A percentile compares a stretch with the other conserved stretches of the same genome.
Evolutionary conservation across 2,329 filamentous ascomycete genomes (phyloP).

Genomic region (Ceratocystiopsis brevicomis): DNA sequence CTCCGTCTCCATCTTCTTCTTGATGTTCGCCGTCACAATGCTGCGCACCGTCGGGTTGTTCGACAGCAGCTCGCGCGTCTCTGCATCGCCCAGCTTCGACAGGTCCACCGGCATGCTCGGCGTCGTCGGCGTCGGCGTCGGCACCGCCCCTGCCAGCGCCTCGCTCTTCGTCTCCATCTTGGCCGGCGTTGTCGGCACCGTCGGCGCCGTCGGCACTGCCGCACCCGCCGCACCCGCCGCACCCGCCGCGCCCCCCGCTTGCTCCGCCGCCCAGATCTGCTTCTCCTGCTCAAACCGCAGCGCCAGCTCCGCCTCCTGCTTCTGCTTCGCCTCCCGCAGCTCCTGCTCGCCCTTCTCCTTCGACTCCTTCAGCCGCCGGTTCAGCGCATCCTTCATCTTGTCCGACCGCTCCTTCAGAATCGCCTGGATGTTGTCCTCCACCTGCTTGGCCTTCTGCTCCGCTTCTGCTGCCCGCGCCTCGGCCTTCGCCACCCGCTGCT

Average conservation of each 20-base stretch:
- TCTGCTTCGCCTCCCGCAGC: constrained; percentile 31
- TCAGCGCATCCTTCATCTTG: constrained; percentile 48
- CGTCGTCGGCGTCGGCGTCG: too few relatives aligned
- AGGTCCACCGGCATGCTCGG: constrained; percentile 20
- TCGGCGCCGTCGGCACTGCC: background rate
- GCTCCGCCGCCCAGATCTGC: constrained; percentile 40
- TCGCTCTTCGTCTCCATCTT: constrained; percentile 5
- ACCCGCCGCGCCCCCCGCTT: constrained; percentile 12
- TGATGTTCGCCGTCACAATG: constrained; percentile 43
- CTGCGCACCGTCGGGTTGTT: constrained; percentile 37
- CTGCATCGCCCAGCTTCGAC: constrained; percentile 30
- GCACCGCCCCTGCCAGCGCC: constrained; percentile 2
- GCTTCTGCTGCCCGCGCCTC: constrained; percentile 44
- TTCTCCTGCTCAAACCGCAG: constrained; percentile 42
- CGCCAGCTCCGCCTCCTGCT: constrained; percentile 25
- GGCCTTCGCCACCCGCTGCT: constrained; percentile 40
- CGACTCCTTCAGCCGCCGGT: constrained; percentile 52
- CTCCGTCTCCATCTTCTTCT: constrained; percentile 49
- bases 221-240: constrained; percentile 7
- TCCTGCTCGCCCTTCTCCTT: constrained; percentile 32
- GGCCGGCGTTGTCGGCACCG: constrained; percentile 1
- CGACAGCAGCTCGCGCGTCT: constrained; percentile 36
- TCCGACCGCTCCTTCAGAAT: constrained; percentile 48
- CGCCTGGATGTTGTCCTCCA: constrained; percentile 41
- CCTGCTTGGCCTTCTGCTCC: constrained; percentile 42